A percentile compares a stretch with the other conserved stretches of the same genome.
phyloP scores from a whole-genome alignment of 805 yeast species.

The Lipomyces mesembrius region DNA sequence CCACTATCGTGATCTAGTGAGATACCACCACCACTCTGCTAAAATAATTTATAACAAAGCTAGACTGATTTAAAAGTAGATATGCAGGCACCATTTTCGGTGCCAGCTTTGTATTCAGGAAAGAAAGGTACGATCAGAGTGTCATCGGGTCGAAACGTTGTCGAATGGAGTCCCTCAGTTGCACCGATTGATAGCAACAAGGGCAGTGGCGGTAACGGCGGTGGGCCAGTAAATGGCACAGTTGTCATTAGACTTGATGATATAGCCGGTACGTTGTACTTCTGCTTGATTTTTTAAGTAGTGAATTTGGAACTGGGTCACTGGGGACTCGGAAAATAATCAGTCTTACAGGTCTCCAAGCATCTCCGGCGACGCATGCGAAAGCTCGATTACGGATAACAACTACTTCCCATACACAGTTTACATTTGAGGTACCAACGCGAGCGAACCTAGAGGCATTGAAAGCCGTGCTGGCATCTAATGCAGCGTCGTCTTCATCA shows the following conservation, averaged over 20 bases:
- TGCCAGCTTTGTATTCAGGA: slow-evolving; percentile 32
- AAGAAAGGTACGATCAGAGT: slow-evolving; percentile 34
- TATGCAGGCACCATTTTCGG: slow-evolving; percentile 35
- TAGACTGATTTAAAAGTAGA: background rate
- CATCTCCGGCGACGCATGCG: slow-evolving; percentile 46
- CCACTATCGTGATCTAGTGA: background rate
- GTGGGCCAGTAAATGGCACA: slow-evolving; percentile 1
- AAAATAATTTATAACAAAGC: background rate
- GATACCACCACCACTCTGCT: background rate
- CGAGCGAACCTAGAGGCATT: slow-evolving; percentile 76
- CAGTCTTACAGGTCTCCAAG: slow-evolving; percentile 41
- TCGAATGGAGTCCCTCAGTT: slow-evolving; percentile 33
- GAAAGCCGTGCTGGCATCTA: slow-evolving; percentile 63
- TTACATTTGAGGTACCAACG: slow-evolving; percentile 67
- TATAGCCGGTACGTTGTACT: slow-evolving; percentile 22
- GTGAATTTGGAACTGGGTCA: background rate
- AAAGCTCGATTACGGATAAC: slow-evolving; percentile 40
- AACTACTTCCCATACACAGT: slow-evolving; percentile 39
- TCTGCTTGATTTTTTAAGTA: background rate
- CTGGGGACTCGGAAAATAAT: background rate
- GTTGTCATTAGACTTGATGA: slow-evolving; percentile 24
- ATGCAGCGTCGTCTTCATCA: slow-evolving; percentile 10
- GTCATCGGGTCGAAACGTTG: slow-evolving; percentile 15
- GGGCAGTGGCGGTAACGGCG: background rate
- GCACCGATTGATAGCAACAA: slow-evolving; percentile 13